phyloP scores from a whole-genome alignment of 331 rosid genomes.

The Dryas integrifolia region DNA sequence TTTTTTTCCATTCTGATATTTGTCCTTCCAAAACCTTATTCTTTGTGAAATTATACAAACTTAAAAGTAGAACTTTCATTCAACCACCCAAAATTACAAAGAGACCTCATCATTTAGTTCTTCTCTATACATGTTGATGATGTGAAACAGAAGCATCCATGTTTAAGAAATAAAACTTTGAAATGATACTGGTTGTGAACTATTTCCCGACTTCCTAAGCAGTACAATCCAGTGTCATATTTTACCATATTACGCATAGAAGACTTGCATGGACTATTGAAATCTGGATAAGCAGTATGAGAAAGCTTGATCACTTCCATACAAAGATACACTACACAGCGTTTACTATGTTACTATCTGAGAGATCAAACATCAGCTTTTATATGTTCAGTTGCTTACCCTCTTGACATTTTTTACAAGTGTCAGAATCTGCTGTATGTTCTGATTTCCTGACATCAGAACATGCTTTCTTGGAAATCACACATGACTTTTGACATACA shows the following conservation, averaged over 20 bases:
- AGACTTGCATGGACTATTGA: neutral
- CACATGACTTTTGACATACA: slow-evolving; percentile 63
- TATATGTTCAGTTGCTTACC: slow-evolving; percentile 31
- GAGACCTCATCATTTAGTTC: neutral
- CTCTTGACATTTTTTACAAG: slow-evolving; percentile 36
- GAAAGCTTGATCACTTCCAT: slow-evolving; percentile 1
- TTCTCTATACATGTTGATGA: neutral
- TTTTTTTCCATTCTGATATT: neutral
- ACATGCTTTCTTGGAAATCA: slow-evolving; percentile 67
- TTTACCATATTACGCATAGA: neutral
- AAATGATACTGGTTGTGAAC: neutral
- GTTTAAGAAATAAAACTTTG: neutral
- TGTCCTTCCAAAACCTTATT: neutral
- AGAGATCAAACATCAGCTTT: neutral
- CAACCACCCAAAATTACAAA: neutral
- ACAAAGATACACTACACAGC: neutral
- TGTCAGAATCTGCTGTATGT: slow-evolving; percentile 45
- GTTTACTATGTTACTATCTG: neutral
- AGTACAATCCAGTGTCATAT: neutral
- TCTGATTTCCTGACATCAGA: slow-evolving; percentile 48
- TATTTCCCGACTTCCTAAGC: neutral
- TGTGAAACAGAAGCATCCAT: neutral
- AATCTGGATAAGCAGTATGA: neutral
- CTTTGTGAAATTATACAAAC: neutral
- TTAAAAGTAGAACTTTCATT: neutral